Evolutionary conservation across 257 asterid species (phyloP).

Genomic region (Solanum acaule): DNA sequence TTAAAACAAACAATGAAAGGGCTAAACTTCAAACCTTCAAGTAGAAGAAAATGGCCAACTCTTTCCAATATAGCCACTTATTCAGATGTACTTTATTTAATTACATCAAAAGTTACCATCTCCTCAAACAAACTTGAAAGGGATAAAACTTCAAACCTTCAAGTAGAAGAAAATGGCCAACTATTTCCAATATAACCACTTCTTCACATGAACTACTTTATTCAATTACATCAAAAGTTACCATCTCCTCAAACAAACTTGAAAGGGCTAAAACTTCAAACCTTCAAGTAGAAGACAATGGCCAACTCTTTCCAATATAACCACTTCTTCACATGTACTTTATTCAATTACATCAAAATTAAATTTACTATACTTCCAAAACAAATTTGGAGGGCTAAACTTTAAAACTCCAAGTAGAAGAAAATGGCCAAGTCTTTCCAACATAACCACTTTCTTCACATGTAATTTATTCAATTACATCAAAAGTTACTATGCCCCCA

Average conservation of each 20-base stretch:
- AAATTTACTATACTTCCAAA: no score
- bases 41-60: constrained; percentile 16
- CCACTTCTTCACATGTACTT: no score
- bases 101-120: background rate
- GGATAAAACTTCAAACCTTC: background rate
- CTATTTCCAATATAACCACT: constrained; percentile 24
- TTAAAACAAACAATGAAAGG: background rate
- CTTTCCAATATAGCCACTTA: constrained; percentile 24
- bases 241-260: background rate
- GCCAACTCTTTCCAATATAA: no score
- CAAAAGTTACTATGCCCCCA: background rate
- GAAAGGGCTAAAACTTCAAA: background rate
- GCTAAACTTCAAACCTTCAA: background rate
- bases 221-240: background rate
- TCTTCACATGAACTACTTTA: background rate
- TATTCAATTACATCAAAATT: no score
- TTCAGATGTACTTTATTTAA: background rate
- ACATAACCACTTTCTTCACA: constrained; percentile 10
- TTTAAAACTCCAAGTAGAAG: background rate
- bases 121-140: no score
- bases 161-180: constrained; percentile 16
- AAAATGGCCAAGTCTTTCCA: constrained; percentile 32
- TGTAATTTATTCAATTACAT: background rate
- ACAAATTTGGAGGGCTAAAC: no score
- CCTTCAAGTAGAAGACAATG: background rate